These are phyloP conservation scores for Boletus edulis DNA, from an alignment of 768 basidiomycete species.

Conservation along the genomic window DNA sequence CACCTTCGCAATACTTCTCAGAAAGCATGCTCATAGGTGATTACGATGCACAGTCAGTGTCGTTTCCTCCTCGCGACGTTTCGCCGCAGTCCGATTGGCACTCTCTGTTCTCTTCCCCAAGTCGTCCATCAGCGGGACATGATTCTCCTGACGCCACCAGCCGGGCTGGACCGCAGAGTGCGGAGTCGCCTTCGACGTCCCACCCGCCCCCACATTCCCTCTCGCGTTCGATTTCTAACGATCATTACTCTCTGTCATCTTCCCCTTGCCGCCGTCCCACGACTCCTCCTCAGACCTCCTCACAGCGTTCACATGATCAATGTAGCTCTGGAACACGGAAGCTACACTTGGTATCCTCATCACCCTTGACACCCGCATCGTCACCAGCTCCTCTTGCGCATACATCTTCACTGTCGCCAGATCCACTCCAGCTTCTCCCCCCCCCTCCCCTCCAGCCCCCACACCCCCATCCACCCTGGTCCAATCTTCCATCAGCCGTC, in stretches of 20 bases:
- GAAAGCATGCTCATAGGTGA: not conserved
- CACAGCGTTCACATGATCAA: conserved; percentile 7
- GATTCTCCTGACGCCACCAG: not conserved
- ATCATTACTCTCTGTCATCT: conserved; percentile 13
- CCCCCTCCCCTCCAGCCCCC: conserved; percentile 1
- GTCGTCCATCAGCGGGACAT: not conserved
- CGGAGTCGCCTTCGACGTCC: not conserved
- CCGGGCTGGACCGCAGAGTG: not conserved
- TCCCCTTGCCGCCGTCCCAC: conserved; percentile 11
- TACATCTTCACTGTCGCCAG: conserved; percentile 18
- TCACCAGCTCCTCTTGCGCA: conserved; percentile 10
- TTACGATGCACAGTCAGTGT: not conserved
- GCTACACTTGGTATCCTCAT: not conserved
- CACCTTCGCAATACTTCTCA: not conserved
- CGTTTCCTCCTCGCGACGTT: not conserved
- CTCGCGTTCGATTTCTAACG: conserved; percentile 13
- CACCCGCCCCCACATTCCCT: not conserved
- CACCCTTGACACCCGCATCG: conserved; percentile 23
- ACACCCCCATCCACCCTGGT: not conserved
- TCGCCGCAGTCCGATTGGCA: conserved; percentile 11
- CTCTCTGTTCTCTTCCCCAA: conserved; percentile 22
- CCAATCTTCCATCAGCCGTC: conserved; percentile 1
- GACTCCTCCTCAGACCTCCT: conserved; percentile 19
- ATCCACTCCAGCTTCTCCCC: conserved; percentile 20
- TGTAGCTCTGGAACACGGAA: not conserved